These are phyloP conservation scores for Auriscalpium vulgare DNA, from an alignment of 768 basidiomycete genomes.

Conservation along the genomic window DNA sequence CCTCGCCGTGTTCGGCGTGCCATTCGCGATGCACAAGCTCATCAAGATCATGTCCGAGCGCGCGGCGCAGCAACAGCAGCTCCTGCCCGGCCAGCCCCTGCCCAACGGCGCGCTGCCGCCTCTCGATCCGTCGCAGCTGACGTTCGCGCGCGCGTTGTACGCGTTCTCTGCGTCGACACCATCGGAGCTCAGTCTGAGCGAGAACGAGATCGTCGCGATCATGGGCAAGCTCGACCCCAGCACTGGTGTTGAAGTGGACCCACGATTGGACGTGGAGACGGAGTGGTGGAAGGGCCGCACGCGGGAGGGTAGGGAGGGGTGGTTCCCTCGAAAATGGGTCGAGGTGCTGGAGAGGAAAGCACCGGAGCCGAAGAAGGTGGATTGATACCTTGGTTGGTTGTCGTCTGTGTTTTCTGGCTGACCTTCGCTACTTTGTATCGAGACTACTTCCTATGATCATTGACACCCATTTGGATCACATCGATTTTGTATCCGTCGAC, in stretches of 20 bases:
- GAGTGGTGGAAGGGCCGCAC: constrained; percentile 97
- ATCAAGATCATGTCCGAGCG: constrained; percentile 69
- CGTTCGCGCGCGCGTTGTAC: constrained; percentile 79
- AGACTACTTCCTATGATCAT: neutral
- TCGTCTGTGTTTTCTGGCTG: neutral
- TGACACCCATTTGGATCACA: neutral
- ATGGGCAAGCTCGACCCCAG: constrained; percentile 70
- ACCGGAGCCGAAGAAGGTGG: constrained; percentile 30
- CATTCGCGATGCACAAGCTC: constrained; percentile 88
- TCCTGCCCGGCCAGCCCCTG: constrained; percentile 27
- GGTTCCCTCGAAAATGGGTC: constrained; percentile 92
- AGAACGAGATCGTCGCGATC: constrained; percentile 91
- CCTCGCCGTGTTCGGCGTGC: constrained; percentile 86
- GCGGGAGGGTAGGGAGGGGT: constrained; percentile 85
- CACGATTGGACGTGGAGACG: constrained; percentile 46
- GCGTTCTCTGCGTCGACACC: constrained; percentile 68
- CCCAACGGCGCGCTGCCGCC: constrained; percentile 40
- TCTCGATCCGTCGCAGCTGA: constrained; percentile 70
- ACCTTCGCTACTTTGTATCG: neutral
- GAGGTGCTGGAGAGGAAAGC: constrained; percentile 52
- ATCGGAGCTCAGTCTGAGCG: constrained; percentile 72
- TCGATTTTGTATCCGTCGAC: no score
- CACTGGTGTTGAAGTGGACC: constrained; percentile 62
- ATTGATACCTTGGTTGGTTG: constrained; percentile 17
- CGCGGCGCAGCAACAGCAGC: constrained; percentile 39